Conservation (phyloP, 768 basidiomycete species). For the Suillus paluster region DNA sequence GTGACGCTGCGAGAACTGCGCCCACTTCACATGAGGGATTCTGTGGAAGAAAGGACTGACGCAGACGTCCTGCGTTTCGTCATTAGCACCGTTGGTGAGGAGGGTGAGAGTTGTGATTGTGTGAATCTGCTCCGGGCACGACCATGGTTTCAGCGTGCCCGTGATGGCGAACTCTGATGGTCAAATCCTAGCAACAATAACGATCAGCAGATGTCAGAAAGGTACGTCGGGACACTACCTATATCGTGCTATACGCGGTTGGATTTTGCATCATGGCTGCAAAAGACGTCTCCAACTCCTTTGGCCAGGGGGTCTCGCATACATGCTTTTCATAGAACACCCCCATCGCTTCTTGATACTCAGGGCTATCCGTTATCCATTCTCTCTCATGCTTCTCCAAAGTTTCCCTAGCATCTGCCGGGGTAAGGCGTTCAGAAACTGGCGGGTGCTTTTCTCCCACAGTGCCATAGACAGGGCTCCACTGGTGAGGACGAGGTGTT, state of each 20-base stretch:
- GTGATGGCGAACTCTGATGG: slow-evolving; percentile 39
- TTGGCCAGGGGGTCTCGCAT: slow-evolving; percentile 33
- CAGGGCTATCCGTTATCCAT: slow-evolving; percentile 27
- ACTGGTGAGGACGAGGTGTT: slow-evolving; percentile 32
- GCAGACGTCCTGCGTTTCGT: slow-evolving; percentile 36
- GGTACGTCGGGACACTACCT: slow-evolving; percentile 13
- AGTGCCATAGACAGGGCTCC: slow-evolving; percentile 31
- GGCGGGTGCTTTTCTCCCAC: slow-evolving; percentile 17
- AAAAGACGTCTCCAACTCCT: slow-evolving; percentile 27
- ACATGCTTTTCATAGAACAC: slow-evolving; percentile 33
- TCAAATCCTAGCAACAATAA: slow-evolving; percentile 9
- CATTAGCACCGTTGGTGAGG: slow-evolving; percentile 37
- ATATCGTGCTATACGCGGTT: slow-evolving; percentile 16
- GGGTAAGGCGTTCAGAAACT: slow-evolving; percentile 23
- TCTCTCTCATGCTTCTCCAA: slow-evolving; percentile 28
- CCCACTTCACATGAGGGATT: slow-evolving; percentile 33
- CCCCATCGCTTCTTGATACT: slow-evolving; percentile 29
- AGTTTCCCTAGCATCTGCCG: slow-evolving; percentile 21
- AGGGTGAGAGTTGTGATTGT: slow-evolving; percentile 42
- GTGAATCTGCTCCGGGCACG: slow-evolving; percentile 42
- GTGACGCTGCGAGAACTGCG: slow-evolving; percentile 37
- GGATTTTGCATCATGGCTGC: slow-evolving; percentile 21
- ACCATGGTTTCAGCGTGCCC: slow-evolving; percentile 45
- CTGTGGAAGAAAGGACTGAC: slow-evolving; percentile 33
- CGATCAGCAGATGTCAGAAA: background rate